Evolutionary conservation across 306 rosid genomes (phyloP).

Genomic region (Prunus kanzakura): DNA sequence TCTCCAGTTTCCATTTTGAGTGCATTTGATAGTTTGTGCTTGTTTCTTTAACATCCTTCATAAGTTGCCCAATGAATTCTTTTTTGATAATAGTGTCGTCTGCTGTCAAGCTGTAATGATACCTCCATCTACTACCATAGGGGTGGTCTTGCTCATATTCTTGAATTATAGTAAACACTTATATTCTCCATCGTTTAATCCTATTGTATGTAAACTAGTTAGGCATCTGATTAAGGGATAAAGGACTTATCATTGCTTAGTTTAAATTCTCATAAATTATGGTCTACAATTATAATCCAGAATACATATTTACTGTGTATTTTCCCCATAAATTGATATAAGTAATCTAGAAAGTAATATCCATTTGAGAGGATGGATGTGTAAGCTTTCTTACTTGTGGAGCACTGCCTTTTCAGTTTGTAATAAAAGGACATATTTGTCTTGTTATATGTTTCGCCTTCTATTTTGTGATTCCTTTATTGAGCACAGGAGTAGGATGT

Average conservation of each 20-base stretch:
- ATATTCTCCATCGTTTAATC: neutral
- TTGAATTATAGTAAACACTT: neutral
- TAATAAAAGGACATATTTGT: neutral
- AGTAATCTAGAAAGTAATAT: neutral
- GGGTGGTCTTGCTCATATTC: neutral
- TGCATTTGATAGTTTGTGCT: constrained; percentile 14
- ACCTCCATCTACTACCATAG: neutral
- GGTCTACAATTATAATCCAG: constrained; percentile 1
- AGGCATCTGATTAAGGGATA: neutral
- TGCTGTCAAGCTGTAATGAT: neutral
- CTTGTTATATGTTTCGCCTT: neutral
- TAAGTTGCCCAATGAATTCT: neutral
- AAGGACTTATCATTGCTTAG: neutral
- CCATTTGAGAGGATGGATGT: neutral
- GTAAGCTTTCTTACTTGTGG: neutral
- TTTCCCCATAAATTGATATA: neutral
- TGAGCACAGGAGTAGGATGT: neutral
- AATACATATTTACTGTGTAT: neutral
- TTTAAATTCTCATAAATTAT: neutral
- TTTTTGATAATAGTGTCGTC: neutral
- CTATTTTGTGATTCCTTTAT: neutral
- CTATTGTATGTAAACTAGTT: neutral
- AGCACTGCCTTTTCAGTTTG: neutral
- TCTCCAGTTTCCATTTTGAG: neutral
- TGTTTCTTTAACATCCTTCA: constrained; percentile 5